Base-by-base conservation (phyloP, 495 filamentous ascomycete species). In the Entonaema liquescens region DNA sequence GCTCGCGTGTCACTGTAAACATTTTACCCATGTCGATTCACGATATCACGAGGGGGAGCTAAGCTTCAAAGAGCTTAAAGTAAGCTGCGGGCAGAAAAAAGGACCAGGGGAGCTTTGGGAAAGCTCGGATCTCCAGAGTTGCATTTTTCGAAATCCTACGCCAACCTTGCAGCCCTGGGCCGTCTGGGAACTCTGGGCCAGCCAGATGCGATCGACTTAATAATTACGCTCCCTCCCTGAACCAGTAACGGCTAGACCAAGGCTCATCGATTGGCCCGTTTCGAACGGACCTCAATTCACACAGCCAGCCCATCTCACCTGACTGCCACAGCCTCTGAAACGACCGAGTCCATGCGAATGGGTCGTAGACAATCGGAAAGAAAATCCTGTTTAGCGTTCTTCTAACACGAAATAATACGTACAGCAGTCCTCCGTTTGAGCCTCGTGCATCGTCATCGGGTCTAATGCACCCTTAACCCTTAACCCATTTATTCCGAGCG, bases 1-100 rank as follows among this genome's bases (percentile, higher is more conserved):
- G 57, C 50, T 61, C 70, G 70, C 70, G 70, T 73, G 70, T 73
- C 57, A 73, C 65, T 50, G 62, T 69, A 73, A 73, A 73, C 65
- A 73, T 49, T 31, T 31, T 58, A 9, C 44, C 58, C 65, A 21
- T 60, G 52, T 72, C 21, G 33, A 23, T 2, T 69, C 70, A 68
- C 70, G 70, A 69, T 69, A 73, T 73, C 70, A 73, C 70, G 70
- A 73, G 70, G 49, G 21, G 50, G 52, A 15, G 65, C 70, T 73
- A 73, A 73, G 53, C 70, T 69, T 19, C 15, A 69, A 66, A 59
- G 26, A 53, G 70, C 65, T 64, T 72, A 68, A 68, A 40, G 57
- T 58, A n/a, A n/a, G n/a, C 11, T 17, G 59, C 47, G 53, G 68
- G 42, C 17, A 54, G 31, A 59, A 47, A 36, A 59, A 47, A 12